These are phyloP conservation scores for Brettanomyces sp. DNA, from an alignment of 805 yeast genomes.

Conservation along the genomic window DNA sequence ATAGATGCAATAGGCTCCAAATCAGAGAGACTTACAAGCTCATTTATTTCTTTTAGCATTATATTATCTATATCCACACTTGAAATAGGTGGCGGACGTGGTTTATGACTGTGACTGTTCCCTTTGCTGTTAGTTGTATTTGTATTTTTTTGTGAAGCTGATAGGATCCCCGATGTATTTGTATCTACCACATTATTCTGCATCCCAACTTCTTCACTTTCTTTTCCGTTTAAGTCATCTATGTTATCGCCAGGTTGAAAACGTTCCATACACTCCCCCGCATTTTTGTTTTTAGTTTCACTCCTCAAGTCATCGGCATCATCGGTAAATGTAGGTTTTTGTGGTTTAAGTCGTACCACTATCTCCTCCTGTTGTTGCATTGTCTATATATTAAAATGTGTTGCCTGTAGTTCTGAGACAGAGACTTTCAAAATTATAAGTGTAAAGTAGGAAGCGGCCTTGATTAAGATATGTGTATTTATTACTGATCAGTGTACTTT, in stretches of 20 bases:
- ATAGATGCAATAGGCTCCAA: conserved; percentile 21
- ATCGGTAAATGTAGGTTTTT: conserved; percentile 16
- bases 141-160: too few species aligned
- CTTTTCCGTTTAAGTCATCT: background rate
- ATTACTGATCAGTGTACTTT: too few species aligned
- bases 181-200: background rate
- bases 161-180: too few species aligned
- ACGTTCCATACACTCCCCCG: background rate
- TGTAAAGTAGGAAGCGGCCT: too few species aligned
- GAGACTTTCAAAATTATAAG: too few species aligned
- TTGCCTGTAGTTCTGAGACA: too few species aligned
- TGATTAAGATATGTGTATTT: too few species aligned
- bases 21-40: conserved; percentile 12
- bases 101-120: background rate
- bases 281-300: background rate
- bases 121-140: background rate
- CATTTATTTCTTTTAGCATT: conserved; percentile 13
- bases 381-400: too few species aligned
- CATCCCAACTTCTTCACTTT: background rate
- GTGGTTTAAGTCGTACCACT: conserved; percentile 8
- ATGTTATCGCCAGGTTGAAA: background rate
- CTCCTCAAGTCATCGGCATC: background rate
- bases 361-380: too few species aligned
- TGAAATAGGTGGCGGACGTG: conserved; percentile 1
- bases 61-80: conserved; percentile 26